These are phyloP conservation scores for Papiliotrema nemorosa DNA, from an alignment of 1,284 basidiomycete species.

Conservation along the genomic window DNA sequence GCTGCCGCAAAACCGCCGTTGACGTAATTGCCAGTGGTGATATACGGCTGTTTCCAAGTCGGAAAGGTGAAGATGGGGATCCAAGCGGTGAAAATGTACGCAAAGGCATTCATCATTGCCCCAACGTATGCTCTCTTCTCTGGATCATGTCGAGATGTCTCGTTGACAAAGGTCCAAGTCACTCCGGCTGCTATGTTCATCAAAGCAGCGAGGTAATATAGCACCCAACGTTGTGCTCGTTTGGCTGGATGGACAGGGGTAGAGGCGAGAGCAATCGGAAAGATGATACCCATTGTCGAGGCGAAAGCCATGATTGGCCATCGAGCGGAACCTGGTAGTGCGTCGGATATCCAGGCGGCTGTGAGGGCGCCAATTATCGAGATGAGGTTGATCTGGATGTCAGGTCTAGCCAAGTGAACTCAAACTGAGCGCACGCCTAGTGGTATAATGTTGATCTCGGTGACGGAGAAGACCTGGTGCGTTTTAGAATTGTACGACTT, in stretches of 20 bases:
- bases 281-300: slow-evolving; percentile 13
- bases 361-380: slow-evolving; percentile 18
- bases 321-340: slow-evolving; percentile 19
- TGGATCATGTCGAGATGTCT: slow-evolving; percentile 26
- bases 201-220: slow-evolving; percentile 24
- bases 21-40: slow-evolving; percentile 25
- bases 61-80: slow-evolving; percentile 35
- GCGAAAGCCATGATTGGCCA: slow-evolving; percentile 29
- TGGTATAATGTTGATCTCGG: slow-evolving; percentile 27
- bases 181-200: slow-evolving; percentile 16
- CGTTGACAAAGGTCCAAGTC: slow-evolving; percentile 27
- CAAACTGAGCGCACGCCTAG: slow-evolving; percentile 16
- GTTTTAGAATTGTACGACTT: slow-evolving; percentile 24
- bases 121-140: slow-evolving; percentile 31
- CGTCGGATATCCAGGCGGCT: slow-evolving; percentile 24
- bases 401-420: neutral
- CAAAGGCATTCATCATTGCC: slow-evolving; percentile 31
- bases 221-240: slow-evolving; percentile 17
- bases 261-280: slow-evolving; percentile 19
- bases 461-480: slow-evolving; percentile 19
- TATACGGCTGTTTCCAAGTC: slow-evolving; percentile 24
- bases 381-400: slow-evolving; percentile 23
- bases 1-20: slow-evolving; percentile 24
- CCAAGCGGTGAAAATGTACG: slow-evolving; percentile 32
- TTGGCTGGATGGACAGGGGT: slow-evolving; percentile 22